A percentile compares a stretch with the other conserved stretches of the same genome.
Evolutionary conservation across 2,329 filamentous ascomycete species (phyloP).

Genomic region (Botrytis fragariae): DNA sequence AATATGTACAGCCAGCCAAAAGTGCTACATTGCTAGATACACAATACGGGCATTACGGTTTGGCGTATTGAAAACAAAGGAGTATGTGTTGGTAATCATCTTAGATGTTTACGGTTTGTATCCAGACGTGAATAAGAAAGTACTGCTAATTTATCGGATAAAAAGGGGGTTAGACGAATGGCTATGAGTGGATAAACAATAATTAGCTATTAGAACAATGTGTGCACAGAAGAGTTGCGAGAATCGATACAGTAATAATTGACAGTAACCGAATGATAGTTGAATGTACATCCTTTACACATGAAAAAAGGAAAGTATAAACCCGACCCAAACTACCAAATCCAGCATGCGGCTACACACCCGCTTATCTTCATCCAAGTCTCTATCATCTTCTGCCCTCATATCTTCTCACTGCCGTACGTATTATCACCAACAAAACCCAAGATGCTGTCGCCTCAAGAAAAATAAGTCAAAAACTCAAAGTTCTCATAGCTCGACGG

Average conservation of each 20-base stretch:
- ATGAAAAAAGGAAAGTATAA: neutral
- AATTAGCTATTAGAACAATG: fast-evolving
- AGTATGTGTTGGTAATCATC: neutral
- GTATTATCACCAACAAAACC: neutral
- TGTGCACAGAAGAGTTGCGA: fast-evolving
- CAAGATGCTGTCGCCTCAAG: fast-evolving
- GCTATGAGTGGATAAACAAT: neutral
- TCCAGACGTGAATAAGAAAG: neutral
- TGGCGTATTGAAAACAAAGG: neutral
- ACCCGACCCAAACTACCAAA: too few species aligned
- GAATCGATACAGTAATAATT: too few species aligned
- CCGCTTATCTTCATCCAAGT: neutral
- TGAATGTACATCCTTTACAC: fast-evolving
- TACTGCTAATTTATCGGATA: neutral
- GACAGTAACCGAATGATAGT: neutral
- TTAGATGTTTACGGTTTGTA: neutral
- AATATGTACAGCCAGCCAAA: too few species aligned
- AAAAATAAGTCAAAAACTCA: neutral
- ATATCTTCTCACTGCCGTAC: neutral
- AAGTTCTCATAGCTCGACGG: neutral
- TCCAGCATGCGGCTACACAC: neutral
- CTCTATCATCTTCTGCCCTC: neutral
- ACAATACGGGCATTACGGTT: neutral
- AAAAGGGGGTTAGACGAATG: neutral
- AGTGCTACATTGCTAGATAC: neutral